Percentiles rank a stretch among this genome's conserved stretches.
Conservation (phyloP, 768 basidiomycete genomes). For the Boletellus ananas region DNA sequence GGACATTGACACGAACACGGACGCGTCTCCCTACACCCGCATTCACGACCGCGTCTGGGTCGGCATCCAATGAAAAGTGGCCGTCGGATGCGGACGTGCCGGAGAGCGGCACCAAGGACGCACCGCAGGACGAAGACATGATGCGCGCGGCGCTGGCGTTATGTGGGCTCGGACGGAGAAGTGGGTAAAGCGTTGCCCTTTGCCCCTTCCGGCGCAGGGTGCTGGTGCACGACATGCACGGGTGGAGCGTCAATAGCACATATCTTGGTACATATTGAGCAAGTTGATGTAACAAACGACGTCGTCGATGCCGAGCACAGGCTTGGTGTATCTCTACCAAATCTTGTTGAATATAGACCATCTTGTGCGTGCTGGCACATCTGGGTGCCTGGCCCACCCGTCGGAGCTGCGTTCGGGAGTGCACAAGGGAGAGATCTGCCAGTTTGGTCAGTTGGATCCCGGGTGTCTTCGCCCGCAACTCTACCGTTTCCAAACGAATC, state of each 20-base stretch:
- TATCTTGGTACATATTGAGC: constrained; percentile 12
- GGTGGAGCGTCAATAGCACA: constrained; percentile 5
- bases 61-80: constrained; percentile 1
- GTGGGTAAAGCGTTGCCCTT: constrained; percentile 10
- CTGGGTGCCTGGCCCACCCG: too few species aligned
- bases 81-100: background rate
- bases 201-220: background rate
- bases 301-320: background rate
- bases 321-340: background rate
- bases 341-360: background rate
- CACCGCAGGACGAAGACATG: constrained; percentile 55
- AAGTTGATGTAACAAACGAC: background rate
- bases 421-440: too few species aligned
- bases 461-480: too few species aligned
- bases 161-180: constrained; percentile 47
- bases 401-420: too few species aligned
- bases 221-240: background rate
- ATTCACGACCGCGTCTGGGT: background rate
- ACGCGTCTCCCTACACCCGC: background rate
- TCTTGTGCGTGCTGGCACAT: too few species aligned
- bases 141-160: constrained; percentile 68
- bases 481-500: too few species aligned
- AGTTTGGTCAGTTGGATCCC: too few species aligned
- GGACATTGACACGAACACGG: constrained; percentile 1
- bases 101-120: constrained; percentile 9